Evolutionary conservation across 306 rosid genomes (phyloP), one percentile per base, ranked within the genome.

Genomic region (Gleditsia sinensis): DNA sequence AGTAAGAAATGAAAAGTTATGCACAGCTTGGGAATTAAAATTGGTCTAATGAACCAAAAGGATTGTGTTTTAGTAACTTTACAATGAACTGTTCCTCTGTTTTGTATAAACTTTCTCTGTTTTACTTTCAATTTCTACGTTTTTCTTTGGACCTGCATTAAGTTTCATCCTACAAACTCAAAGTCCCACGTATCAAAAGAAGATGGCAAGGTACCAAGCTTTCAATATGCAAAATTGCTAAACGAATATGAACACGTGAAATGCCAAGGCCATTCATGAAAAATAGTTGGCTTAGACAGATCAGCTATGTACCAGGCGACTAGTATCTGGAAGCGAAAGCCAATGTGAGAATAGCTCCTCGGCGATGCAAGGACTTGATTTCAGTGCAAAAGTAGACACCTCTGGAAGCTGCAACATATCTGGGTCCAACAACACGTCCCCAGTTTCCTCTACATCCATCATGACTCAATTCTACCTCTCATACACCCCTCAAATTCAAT

Each of bases 261-360:
- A 21, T 69, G 51, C 49, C 73, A 77, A 77, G 74, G 74, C 40
- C 69, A 74, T 63, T 21, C 67, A 74, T 45, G 45, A 62, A 76
- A 72, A 51, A 33, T 17, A 58, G 63, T 28, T n/a, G 24, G 63
- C 20, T 72, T 67, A 76, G 68, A 46, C 43, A 76, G 59, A 43
- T 67, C 60, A 80, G 76, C 60, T 39, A 50, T 1, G 63, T 78
- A 91, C 96, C 96, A 91, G 77, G 72, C 94, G 87, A 49, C 82
- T 74, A 55, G 96, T 91, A 60, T 91, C 90, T 2, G 94, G 91
- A 39, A 88, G 93, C 12, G 93, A 88, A 76, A 91, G 96, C 96
- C 96, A 91, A 83, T 86, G 96, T 34, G 86, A 69, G 53, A 81
- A 91, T 69, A 91, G 81, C 76, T 91, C 90, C 76, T 88, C 96